phyloP scores from a whole-genome alignment of 495 filamentous ascomycete genomes.

The Polyplosphaeria fusca region DNA sequence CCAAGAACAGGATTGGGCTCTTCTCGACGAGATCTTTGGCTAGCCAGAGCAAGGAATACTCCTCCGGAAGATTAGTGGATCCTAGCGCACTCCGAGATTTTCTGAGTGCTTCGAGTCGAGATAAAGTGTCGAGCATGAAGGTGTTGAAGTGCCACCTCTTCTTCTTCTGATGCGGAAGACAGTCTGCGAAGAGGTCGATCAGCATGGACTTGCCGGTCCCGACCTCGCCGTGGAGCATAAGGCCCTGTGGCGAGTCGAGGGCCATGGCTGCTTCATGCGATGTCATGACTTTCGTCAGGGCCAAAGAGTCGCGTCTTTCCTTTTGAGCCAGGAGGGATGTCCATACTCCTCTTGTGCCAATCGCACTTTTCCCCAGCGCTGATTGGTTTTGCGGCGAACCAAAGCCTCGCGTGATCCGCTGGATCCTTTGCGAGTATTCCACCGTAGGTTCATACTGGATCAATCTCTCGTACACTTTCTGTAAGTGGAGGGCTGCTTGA shows the following conservation, averaged over 20 bases:
- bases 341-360: constrained; percentile 36
- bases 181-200: constrained; percentile 65
- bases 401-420: constrained; percentile 49
- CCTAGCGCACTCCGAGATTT: constrained; percentile 2
- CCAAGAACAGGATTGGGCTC: constrained; percentile 67
- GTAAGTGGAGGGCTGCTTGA: constrained; percentile 57
- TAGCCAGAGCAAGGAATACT: constrained; percentile 62
- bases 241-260: constrained; percentile 59
- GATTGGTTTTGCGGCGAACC: constrained; percentile 8
- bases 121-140: constrained; percentile 68
- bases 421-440: constrained; percentile 57
- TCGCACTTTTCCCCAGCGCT: neutral
- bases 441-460: constrained; percentile 66
- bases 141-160: constrained; percentile 71
- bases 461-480: constrained; percentile 62
- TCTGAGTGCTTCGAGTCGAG: constrained; percentile 56
- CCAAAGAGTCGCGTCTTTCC: constrained; percentile 50
- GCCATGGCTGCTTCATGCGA: constrained; percentile 60
- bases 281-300: constrained; percentile 58
- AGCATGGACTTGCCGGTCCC: constrained; percentile 72
- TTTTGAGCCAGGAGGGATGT: constrained; percentile 39
- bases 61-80: constrained; percentile 40
- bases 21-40: constrained; percentile 64
- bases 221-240: constrained; percentile 68
- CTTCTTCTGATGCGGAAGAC: constrained; percentile 63